Evolutionary conservation across 176 grass and related monocot genomes (phyloP).

Genomic region (Carex littledalei): DNA sequence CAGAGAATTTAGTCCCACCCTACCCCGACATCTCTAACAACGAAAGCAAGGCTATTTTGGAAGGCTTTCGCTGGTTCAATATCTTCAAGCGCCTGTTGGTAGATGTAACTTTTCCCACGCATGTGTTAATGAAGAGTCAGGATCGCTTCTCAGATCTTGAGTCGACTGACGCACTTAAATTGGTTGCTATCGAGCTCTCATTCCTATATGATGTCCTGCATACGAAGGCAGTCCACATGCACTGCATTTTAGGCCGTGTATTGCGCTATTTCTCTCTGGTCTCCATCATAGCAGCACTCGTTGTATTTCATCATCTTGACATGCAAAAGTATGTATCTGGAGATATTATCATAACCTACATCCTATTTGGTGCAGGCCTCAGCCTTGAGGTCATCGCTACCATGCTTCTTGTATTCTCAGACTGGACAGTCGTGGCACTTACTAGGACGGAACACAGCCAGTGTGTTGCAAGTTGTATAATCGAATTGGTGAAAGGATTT

Average conservation of each 20-base stretch:
- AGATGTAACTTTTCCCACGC: constrained; percentile 45
- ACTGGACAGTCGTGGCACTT: background rate
- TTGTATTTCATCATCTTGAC: constrained; percentile 5
- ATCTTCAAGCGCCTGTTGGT: constrained; percentile 44
- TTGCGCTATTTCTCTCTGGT: constrained; percentile 25
- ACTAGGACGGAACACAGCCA: background rate
- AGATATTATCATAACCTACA: constrained; percentile 43
- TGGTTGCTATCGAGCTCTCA: constrained; percentile 44
- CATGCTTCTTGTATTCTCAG: constrained; percentile 13
- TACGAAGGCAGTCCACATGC: constrained; percentile 35
- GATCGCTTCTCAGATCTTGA: background rate
- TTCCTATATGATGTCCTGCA: constrained; percentile 33
- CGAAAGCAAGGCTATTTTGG: constrained; percentile 8
- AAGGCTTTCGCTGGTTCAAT: constrained; percentile 31
- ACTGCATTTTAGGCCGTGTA: background rate
- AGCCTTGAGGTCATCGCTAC: background rate
- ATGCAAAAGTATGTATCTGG: background rate
- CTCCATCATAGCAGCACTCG: constrained; percentile 11
- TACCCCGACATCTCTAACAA: background rate
- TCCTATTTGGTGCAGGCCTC: constrained; percentile 36
- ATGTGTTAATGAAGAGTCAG: constrained; percentile 15
- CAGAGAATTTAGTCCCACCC: background rate
- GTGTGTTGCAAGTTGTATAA: background rate
- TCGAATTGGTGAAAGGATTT: background rate
- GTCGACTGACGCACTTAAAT: background rate